A percentile compares a stretch with the other conserved stretches of the same genome.
Evolutionary conservation across 352 stramenopile genomes (phyloP).

Genomic region (Globisporangium echinulatum): DNA sequence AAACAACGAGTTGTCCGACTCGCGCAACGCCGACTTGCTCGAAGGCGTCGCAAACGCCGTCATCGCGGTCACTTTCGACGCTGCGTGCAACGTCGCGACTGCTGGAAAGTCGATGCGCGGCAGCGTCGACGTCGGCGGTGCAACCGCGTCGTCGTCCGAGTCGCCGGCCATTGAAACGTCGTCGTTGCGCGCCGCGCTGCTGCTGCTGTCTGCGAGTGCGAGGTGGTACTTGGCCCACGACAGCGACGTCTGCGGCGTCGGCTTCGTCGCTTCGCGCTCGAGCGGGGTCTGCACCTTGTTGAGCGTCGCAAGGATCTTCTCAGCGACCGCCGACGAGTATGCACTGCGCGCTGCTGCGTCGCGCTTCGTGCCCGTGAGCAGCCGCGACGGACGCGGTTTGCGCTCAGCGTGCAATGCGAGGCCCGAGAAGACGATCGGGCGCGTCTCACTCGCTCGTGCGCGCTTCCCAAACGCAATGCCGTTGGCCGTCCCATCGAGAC

Average conservation of each 20-base stretch:
- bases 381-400: constrained; percentile 56
- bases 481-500: constrained; percentile 17
- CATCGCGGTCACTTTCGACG: not conserved
- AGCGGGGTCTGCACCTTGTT: constrained; percentile 80
- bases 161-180: constrained; percentile 25
- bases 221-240: constrained; percentile 86
- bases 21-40: not conserved
- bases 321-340: constrained; percentile 67
- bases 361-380: constrained; percentile 65
- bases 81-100: constrained; percentile 8
- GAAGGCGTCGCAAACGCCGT: constrained; percentile 4
- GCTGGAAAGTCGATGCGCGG: constrained; percentile 33
- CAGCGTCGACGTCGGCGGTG: constrained; percentile 48
- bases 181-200: constrained; percentile 8
- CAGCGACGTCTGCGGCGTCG: constrained; percentile 66
- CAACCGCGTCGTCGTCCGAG: constrained; percentile 4
- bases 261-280: constrained; percentile 64
- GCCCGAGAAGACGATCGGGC: constrained; percentile 32
- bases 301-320: constrained; percentile 75
- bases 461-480: constrained; percentile 39
- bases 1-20: constrained; percentile 6
- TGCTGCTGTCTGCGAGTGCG: constrained; percentile 30
- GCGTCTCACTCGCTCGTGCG: constrained; percentile 29
- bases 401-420: constrained; percentile 27
- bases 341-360: constrained; percentile 50